These are phyloP conservation scores for Phaseolus coccineus DNA, from an alignment of 331 rosid species.

Conservation along the genomic window DNA sequence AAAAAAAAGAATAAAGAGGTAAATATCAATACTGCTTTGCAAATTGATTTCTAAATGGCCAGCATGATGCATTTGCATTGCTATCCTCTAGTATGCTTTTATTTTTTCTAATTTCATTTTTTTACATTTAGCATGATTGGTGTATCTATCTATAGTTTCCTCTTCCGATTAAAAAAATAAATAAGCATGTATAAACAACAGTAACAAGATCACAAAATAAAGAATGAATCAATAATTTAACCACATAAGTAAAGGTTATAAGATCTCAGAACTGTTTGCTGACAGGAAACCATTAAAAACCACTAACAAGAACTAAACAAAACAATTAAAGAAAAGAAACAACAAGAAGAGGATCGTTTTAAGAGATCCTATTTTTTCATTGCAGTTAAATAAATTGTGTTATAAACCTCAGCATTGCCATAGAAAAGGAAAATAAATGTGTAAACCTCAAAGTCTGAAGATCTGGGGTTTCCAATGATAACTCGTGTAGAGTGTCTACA, in stretches of 20 bases:
- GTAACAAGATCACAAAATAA: conserved; percentile 28
- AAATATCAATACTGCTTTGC: not conserved
- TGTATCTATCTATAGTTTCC: not conserved
- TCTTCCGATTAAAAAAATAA: not conserved
- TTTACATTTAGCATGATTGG: not conserved
- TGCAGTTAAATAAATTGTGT: not conserved
- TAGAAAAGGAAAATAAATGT: conserved; percentile 9
- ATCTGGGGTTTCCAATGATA: conserved; percentile 86
- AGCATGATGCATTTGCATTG: not conserved
- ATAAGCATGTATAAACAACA: conserved; percentile 9
- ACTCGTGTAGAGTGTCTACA: conserved; percentile 29
- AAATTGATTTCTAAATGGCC: conserved; percentile 10
- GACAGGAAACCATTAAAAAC: conserved; percentile 5
- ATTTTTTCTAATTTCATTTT: not conserved
- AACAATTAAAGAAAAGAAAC: not conserved
- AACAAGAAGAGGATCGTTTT: not conserved
- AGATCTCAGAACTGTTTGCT: not conserved
- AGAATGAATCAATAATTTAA: not conserved
- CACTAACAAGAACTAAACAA: not conserved
- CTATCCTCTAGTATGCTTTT: not conserved
- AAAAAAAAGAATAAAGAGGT: not conserved
- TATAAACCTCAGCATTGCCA: conserved; percentile 13
- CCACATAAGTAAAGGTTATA: not conserved
- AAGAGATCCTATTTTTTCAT: not conserved
- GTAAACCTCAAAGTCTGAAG: conserved; percentile 87